Evolutionary conservation across 2,329 filamentous ascomycete species (phyloP).

Genomic region (Stachybotrys echinatus): DNA sequence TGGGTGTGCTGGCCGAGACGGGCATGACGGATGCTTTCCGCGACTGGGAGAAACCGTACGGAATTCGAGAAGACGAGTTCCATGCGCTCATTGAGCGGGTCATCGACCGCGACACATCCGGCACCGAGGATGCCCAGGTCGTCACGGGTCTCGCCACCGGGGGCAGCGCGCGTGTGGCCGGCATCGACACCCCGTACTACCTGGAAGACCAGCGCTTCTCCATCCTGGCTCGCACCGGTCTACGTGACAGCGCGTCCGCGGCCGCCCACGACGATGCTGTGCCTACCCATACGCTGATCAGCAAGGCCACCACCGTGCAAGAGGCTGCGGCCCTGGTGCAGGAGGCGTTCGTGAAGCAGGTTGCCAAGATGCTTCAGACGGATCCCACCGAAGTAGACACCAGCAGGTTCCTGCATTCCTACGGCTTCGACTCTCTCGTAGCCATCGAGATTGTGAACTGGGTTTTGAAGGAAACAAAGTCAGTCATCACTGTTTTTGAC

Average conservation of each 20-base stretch:
- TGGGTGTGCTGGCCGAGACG: constrained; percentile 13
- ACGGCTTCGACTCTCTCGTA: constrained; percentile 25
- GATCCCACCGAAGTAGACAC: constrained; percentile 16
- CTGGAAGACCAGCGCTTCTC: not conserved
- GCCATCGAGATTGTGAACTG: constrained; percentile 24
- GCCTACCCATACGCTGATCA: constrained; percentile 6
- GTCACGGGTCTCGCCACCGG: not conserved
- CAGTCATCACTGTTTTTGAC: too few relatives aligned
- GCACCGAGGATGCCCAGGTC: not conserved
- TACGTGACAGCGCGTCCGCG: not conserved
- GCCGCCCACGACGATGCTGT: not conserved
- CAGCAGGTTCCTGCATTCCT: constrained; percentile 11
- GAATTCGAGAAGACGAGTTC: constrained; percentile 9
- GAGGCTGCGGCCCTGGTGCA: constrained; percentile 12
- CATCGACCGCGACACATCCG: not conserved
- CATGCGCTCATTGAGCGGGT: constrained; percentile 9
- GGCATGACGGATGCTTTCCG: constrained; percentile 9
- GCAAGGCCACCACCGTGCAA: constrained; percentile 7
- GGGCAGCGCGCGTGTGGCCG: not conserved
- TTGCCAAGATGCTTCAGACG: constrained; percentile 19
- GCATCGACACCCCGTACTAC: not conserved
- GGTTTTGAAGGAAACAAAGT: constrained; percentile 7
- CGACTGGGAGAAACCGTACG: constrained; percentile 8
- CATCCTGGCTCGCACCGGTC: not conserved
- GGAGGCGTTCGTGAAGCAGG: constrained; percentile 12